A percentile compares a stretch with the other conserved stretches of the same genome.
These are phyloP conservation scores for Penicillium maclennaniae DNA, from an alignment of 495 filamentous ascomycete genomes.

Conservation along the genomic window DNA sequence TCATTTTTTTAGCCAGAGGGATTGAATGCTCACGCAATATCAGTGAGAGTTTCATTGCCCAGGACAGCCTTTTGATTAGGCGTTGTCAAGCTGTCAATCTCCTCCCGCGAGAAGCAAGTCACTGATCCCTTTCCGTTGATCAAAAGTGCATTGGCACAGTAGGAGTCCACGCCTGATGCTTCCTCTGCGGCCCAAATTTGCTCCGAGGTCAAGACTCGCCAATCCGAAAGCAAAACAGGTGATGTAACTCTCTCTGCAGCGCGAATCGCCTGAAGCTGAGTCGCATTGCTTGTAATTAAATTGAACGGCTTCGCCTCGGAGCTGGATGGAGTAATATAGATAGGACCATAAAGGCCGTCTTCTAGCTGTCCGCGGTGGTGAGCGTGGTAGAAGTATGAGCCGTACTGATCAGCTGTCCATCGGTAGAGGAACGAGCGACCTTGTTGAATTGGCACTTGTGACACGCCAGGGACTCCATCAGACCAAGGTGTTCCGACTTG, in stretches of 20 bases:
- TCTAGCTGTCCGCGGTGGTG: conserved; percentile 50
- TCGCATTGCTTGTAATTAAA: conserved; percentile 38
- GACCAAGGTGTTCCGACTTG: conserved; percentile 46
- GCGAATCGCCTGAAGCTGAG: conserved; percentile 40
- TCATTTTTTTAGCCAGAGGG: background rate
- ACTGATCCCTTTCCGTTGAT: conserved; percentile 55
- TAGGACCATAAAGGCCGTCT: conserved; percentile 53
- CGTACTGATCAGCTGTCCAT: conserved; percentile 35
- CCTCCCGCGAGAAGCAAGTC: conserved; percentile 36
- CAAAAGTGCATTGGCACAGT: conserved; percentile 48
- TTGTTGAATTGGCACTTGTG: conserved; percentile 42
- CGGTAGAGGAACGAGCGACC: conserved; percentile 46
- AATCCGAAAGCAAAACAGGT: conserved; percentile 53
- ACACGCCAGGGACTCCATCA: conserved; percentile 52
- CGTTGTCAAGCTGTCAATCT: conserved; percentile 35
- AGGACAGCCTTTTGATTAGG: conserved; percentile 19
- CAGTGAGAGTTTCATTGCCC: conserved; percentile 36
- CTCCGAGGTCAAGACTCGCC: conserved; percentile 48
- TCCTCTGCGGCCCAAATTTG: conserved; percentile 39
- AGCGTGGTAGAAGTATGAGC: conserved; percentile 47
- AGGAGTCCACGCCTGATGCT: conserved; percentile 37
- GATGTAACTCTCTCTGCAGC: conserved; percentile 40
- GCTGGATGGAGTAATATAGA: conserved; percentile 39
- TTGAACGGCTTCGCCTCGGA: conserved; percentile 40
- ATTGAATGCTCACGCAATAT: conserved; percentile 40